Evolutionary conservation across 2,329 filamentous ascomycete genomes (phyloP), one percentile per base, ranked within the genome.

Genomic region (Dothidotthia symphoricarpi): DNA sequence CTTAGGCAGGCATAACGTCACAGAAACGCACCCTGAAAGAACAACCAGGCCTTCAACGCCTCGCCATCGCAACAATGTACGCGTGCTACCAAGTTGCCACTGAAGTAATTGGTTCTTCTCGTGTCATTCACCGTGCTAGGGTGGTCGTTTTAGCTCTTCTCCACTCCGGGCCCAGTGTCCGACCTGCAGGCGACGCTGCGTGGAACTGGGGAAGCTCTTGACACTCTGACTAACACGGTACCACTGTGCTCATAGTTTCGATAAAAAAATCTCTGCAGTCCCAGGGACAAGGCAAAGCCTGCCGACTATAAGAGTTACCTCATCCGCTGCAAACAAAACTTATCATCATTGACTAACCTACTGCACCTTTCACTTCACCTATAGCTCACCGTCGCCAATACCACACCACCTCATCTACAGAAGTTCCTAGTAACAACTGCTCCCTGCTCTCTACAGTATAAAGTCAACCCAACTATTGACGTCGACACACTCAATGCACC

Each of bases 401-500:
- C 28, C 19, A 40, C 34, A 32, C 42, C 36, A 26, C 45, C 24
- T 31, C 28, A 12, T 15, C 26, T 32, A 44, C 29, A 39, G 24
- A 34, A 41, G 17, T 35, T 44, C 30, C 38, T 38, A 40, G 19
- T 41, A 45, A 33, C 45, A 35, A 32, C 30, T 36, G 39, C 15
- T n/a, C 34, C 40, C 31, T 48, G 30, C 32, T 28, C 35, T 15
- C 34, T 27, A 28, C 38, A 43, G 39, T 47, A 35, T 41, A 34
- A 42, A 54, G 33, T 32, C 26, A 35, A 40, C 15, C 31, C 34
- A 36, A 45, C 29, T 41, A 36, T 33, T 29, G 15, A 34, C 36
- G 25, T 28, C 41, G 34, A 26, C 28, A 28, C 42, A 54, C 64
- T 59, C 59, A 68, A 69, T 69, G 66, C 53, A 66, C 55, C 70